Conservation (phyloP, 306 rosid genomes). For the Sicyos edulis region DNA sequence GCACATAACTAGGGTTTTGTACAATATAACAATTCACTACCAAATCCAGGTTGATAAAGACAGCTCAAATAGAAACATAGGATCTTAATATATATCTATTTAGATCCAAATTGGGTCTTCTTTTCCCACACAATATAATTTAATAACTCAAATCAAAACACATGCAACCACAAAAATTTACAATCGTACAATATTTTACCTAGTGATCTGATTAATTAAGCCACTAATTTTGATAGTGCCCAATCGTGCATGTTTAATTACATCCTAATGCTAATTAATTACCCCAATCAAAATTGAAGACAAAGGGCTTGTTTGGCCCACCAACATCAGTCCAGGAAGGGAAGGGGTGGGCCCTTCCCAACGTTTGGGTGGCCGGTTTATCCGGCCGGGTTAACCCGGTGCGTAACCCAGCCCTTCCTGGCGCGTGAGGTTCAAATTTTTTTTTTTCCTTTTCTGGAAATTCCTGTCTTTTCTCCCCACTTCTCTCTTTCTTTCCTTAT, state of each 20-base stretch:
- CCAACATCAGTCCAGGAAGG: no score
- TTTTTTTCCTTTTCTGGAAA: no score
- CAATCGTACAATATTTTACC: background rate
- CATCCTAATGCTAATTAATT: background rate
- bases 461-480: no score
- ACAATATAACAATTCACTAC: background rate
- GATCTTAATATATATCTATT: background rate
- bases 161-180: background rate
- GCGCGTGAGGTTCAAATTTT: no score
- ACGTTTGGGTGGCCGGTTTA: no score
- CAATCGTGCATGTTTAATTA: background rate
- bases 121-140: background rate
- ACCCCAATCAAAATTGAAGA: constrained; percentile 2
- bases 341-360: no score
- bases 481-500: no score
- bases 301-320: no score
- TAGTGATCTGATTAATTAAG: background rate
- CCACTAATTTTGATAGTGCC: constrained; percentile 1
- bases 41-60: constrained; percentile 1
- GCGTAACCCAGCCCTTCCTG: no score
- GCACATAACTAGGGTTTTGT: background rate
- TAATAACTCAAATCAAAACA: background rate
- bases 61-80: constrained; percentile 1
- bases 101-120: background rate
- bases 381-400: no score